phyloP scores from a whole-genome alignment of 2,329 filamentous ascomycete genomes.

The Botryosphaeria agaves region DNA sequence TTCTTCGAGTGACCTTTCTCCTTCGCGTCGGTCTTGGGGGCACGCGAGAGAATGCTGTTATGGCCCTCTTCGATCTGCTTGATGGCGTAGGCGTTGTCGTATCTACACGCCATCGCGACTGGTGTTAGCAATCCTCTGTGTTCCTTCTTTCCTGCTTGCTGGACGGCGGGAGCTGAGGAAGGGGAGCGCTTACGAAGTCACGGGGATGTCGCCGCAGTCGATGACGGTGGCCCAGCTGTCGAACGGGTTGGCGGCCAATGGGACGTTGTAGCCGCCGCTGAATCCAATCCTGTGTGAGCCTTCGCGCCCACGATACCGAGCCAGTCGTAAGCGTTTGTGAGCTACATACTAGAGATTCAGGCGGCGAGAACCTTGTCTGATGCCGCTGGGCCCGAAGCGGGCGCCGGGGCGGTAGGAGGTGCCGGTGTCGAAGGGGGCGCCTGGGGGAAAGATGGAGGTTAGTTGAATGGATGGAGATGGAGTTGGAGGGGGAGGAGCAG shows the following conservation, averaged over 20 bases:
- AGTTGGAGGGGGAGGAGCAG: constrained; percentile 5
- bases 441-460: constrained; percentile 19
- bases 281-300: constrained; percentile 33
- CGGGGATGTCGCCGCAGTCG: constrained; percentile 72
- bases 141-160: background rate
- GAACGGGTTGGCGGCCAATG: constrained; percentile 63
- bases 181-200: constrained; percentile 50
- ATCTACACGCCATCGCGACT: constrained; percentile 29
- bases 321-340: constrained; percentile 21
- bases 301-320: constrained; percentile 13
- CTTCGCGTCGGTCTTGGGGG: constrained; percentile 50
- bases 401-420: constrained; percentile 74
- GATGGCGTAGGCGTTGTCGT: constrained; percentile 68
- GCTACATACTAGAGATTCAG: constrained; percentile 67
- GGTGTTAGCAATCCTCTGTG: background rate
- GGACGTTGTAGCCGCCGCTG: constrained; percentile 78
- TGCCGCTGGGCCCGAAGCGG: constrained; percentile 68
- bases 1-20: constrained; percentile 51
- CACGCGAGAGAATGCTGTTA: constrained; percentile 53
- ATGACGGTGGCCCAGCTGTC: constrained; percentile 64
- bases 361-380: constrained; percentile 70
- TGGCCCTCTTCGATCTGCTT: constrained; percentile 78
- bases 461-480: no score
- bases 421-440: constrained; percentile 71
- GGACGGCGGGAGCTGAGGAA: background rate